Percentiles rank a stretch among this genome's conserved stretches.
Evolutionary conservation across 805 yeast genomes (phyloP).

Genomic region (Torulaspora delbrueckii): DNA sequence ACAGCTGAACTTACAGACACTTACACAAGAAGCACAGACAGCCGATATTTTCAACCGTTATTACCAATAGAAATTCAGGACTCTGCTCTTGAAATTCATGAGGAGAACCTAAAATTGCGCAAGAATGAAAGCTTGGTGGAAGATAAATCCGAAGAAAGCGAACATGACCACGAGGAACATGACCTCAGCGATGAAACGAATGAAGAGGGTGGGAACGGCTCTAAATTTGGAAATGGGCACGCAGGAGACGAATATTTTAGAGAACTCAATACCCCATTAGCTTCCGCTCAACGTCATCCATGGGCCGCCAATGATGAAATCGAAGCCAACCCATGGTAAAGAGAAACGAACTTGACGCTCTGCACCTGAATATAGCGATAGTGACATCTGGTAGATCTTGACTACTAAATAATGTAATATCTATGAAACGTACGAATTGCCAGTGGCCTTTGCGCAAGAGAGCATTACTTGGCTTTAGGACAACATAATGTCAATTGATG

Average conservation of each 20-base stretch:
- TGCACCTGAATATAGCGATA: background rate
- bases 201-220: constrained; percentile 14
- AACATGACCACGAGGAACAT: constrained; percentile 15
- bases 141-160: background rate
- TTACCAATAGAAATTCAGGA: constrained; percentile 68
- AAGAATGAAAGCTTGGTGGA: constrained; percentile 16
- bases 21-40: constrained; percentile 55
- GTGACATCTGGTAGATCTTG: background rate
- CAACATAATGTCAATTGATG: too few relatives aligned
- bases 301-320: constrained; percentile 52
- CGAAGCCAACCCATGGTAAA: constrained; percentile 63
- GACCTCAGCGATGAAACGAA: constrained; percentile 11
- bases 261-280: constrained; percentile 72
- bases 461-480: too few relatives aligned
- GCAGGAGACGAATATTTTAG: constrained; percentile 51
- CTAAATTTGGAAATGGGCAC: constrained; percentile 41
- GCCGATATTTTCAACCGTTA: constrained; percentile 58
- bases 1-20: constrained; percentile 61
- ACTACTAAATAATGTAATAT: background rate
- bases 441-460: background rate
- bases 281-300: constrained; percentile 28
- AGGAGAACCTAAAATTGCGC: constrained; percentile 34
- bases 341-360: background rate
- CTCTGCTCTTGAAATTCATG: constrained; percentile 62
- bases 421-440: background rate